Conservation (phyloP, 73 alveolate genomes). For the Tetrahymena borealis region DNA sequence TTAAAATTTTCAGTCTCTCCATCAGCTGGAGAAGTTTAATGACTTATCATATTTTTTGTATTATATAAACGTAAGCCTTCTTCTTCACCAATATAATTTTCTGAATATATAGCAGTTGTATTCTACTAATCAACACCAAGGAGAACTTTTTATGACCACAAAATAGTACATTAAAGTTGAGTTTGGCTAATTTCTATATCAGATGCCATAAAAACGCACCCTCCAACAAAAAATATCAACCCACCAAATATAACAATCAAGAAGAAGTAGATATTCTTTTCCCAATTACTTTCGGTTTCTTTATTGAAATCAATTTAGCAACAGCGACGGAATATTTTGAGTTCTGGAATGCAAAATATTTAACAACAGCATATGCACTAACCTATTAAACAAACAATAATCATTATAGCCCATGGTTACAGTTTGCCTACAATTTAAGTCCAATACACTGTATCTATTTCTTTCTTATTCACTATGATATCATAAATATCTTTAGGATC, state of each 20-base stretch:
- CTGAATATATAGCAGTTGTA: neutral
- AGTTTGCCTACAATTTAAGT: neutral
- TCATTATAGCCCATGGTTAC: neutral
- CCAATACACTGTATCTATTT: neutral
- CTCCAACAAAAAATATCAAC: neutral
- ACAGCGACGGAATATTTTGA: constrained; percentile 25
- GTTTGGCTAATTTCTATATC: neutral
- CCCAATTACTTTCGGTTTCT: constrained; percentile 29
- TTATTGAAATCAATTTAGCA: constrained; percentile 20
- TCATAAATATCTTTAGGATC: neutral
- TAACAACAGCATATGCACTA: constrained; percentile 32
- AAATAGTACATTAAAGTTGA: neutral
- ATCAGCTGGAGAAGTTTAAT: neutral
- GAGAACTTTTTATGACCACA: neutral
- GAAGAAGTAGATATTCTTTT: constrained; percentile 15
- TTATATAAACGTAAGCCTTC: neutral
- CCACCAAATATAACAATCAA: constrained; percentile 11
- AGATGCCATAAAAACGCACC: neutral
- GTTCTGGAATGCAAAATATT: constrained; percentile 38
- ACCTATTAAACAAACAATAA: neutral
- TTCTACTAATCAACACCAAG: neutral
- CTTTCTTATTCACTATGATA: neutral
- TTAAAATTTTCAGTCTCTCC: neutral
- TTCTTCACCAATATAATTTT: neutral
- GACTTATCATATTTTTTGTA: no score